Evolutionary conservation across 2,329 filamentous ascomycete genomes (phyloP), one percentile per base, ranked within the genome.

Genomic region (Cercospora brassicicola): DNA sequence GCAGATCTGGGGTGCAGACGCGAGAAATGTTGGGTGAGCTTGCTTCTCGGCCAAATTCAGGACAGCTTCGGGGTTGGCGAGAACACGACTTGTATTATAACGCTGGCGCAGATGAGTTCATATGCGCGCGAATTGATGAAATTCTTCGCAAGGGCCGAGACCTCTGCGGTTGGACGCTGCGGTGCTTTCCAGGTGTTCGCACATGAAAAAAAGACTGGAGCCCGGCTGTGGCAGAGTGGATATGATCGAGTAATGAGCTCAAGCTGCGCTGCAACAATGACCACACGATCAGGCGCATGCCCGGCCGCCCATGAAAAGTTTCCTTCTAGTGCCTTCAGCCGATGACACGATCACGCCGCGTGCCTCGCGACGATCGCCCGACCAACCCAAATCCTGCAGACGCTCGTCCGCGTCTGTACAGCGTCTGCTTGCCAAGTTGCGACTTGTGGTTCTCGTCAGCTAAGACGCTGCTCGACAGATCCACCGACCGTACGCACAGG

Each of bases 211-310:
- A 51, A 39, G 59, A 48, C 36, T n/a, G 15, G 36, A 42, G 36
- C 36, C 36, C 36, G 36, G 36, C 13, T 0, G 8, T 26, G 18
- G 48, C 31, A 48, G 30, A 51, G 65, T 67, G 65, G 65, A 67
- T 60, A 51, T 53, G 28, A 65, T 65, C 56, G 64, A 65, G 64
- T 65, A 65, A 65, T 65, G 33, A 39, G 33, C 33, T 39, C 33
- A 15, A 39, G 33, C 33, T 39, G 57, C 45, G 55, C 31, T 59
- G 23, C 53, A 48, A 13, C 51, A 42, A 8, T 18, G 18, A 18
- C 9, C 23, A 15, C 48, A 26, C 36, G 36, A 42, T 42, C 36
- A 42, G 36, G 48, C 62, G 18, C 51, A 45, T 57, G 48, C 18
- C 60, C 23, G 53, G 48, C 48, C 3, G 13, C 23, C 10, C 36